Conservation (phyloP, 495 filamentous ascomycete species). For the Neurospora hispaniola region DNA sequence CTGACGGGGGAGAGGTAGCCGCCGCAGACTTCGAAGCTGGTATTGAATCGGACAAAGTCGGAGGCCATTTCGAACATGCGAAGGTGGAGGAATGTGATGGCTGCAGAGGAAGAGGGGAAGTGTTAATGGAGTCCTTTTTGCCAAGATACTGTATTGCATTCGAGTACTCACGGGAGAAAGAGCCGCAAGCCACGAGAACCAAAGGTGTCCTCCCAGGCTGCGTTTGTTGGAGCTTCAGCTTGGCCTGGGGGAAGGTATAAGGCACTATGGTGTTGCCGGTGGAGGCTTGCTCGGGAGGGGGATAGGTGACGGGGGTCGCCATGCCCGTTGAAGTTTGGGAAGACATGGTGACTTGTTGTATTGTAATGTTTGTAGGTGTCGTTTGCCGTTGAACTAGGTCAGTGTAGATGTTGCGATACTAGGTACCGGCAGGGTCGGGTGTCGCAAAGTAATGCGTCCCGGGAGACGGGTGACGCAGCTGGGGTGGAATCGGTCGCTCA, state of each 20-base stretch:
- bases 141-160: not conserved
- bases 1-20: constrained; percentile 56
- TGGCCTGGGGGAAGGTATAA: constrained; percentile 64
- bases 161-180: constrained; percentile 47
- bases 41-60: constrained; percentile 68
- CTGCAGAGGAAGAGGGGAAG: constrained; percentile 22
- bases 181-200: constrained; percentile 81
- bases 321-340: not conserved
- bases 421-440: not conserved
- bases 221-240: constrained; percentile 57
- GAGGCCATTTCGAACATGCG: constrained; percentile 92
- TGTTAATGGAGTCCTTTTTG: not conserved
- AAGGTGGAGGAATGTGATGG: constrained; percentile 77
- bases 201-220: constrained; percentile 64
- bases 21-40: constrained; percentile 74
- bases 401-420: not conserved
- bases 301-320: not conserved
- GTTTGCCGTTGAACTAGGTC: not conserved
- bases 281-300: not conserved
- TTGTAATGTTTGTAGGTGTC: not conserved
- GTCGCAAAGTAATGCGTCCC: not conserved
- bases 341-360: not conserved
- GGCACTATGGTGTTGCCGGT: constrained; percentile 26
- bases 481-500: not conserved
- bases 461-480: not conserved